Percentiles rank a stretch among this genome's conserved stretches.
These are phyloP conservation scores for Nadsonia commutata DNA, from an alignment of 1,139 yeast genomes.

Conservation along the genomic window DNA sequence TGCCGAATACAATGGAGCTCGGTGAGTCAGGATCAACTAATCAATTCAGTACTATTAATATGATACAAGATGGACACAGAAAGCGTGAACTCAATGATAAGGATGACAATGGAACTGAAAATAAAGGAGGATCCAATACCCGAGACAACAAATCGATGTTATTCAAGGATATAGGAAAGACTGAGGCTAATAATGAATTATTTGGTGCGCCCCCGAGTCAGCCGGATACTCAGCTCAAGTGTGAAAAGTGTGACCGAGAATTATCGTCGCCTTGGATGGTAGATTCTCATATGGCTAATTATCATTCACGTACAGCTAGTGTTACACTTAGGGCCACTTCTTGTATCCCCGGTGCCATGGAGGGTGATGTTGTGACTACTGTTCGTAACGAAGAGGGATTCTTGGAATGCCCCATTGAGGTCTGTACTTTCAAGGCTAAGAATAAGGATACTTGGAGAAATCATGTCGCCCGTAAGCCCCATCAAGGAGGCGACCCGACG, in stretches of 20 bases:
- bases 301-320: not conserved
- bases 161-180: not conserved
- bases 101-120: too few relatives aligned
- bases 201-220: not conserved
- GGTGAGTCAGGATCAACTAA: not conserved
- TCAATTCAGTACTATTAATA: not conserved
- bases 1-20: not conserved
- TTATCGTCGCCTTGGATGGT: not conserved
- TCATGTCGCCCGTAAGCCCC: not conserved
- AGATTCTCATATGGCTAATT: not conserved
- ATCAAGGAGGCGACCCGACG: not conserved
- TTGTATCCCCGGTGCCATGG: not conserved
- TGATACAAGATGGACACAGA: not conserved
- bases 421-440: not conserved
- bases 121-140: too few relatives aligned
- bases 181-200: not conserved
- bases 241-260: not conserved
- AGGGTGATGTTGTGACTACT: not conserved
- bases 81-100: too few relatives aligned
- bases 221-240: not conserved
- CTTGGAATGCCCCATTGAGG: not conserved
- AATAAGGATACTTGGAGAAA: not conserved
- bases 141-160: too few relatives aligned
- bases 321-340: not conserved
- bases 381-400: not conserved